Conservation (phyloP, 306 rosid genomes). For the Inga leiocalycina region DNA sequence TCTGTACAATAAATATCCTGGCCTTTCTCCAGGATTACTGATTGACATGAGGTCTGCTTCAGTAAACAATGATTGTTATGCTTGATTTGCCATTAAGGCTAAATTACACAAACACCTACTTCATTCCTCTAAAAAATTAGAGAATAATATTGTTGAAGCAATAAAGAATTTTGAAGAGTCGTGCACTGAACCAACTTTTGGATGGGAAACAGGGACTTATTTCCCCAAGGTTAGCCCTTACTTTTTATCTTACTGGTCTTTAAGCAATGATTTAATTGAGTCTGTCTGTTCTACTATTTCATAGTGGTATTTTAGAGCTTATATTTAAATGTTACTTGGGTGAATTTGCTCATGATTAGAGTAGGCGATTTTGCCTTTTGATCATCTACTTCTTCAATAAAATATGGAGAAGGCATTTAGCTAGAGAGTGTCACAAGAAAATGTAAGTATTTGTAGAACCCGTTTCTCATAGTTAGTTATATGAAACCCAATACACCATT, state of each 20-base stretch:
- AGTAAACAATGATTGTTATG: conserved; percentile 78
- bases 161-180: conserved; percentile 34
- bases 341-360: background rate
- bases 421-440: background rate
- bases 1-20: conserved; percentile 61
- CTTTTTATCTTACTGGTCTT: background rate
- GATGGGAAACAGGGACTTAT: conserved; percentile 69
- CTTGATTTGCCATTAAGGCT: conserved; percentile 61
- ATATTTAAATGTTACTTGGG: background rate
- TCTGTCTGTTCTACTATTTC: background rate
- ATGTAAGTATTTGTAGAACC: background rate
- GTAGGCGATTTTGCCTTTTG: background rate
- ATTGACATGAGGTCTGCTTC: conserved; percentile 85
- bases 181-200: conserved; percentile 54
- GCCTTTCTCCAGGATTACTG: conserved; percentile 64
- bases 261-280: background rate
- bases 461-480: background rate
- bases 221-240: conserved; percentile 72
- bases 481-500: background rate
- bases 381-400: background rate
- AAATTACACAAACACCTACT: conserved; percentile 68
- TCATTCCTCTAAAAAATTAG: conserved; percentile 55
- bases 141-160: conserved; percentile 50
- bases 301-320: background rate
- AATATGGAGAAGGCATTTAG: background rate